These are phyloP conservation scores for Ceratocystis destructans DNA, from an alignment of 2,329 filamentous ascomycete genomes.

Conservation along the genomic window DNA sequence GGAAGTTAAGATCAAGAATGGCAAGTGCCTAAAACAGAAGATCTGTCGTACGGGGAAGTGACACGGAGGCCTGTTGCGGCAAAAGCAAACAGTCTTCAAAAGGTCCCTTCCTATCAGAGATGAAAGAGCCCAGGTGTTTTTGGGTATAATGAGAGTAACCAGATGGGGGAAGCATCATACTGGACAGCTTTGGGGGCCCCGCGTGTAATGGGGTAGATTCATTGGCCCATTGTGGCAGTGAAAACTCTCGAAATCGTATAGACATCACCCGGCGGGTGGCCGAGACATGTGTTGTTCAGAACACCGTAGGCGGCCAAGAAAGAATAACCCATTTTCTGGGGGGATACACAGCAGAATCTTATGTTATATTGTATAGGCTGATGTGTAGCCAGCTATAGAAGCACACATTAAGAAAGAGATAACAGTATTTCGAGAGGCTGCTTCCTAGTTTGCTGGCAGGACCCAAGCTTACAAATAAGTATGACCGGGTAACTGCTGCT, in stretches of 20 bases:
- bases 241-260: not conserved
- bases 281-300: not conserved
- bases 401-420: not conserved
- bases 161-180: not conserved
- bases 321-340: no score
- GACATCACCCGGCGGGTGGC: not conserved
- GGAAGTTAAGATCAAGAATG: not conserved
- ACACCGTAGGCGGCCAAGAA: no score
- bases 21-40: not conserved
- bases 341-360: no score
- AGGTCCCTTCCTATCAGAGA: not conserved
- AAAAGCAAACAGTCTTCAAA: constrained; percentile 4
- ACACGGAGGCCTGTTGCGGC: not conserved
- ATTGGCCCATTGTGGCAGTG: not conserved
- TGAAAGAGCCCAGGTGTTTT: not conserved
- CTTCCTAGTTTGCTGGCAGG: not conserved
- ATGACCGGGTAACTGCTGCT: not conserved
- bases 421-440: not conserved
- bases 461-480: not conserved
- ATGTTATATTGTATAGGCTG: no score
- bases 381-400: not conserved
- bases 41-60: not conserved
- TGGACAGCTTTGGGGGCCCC: no score
- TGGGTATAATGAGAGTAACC: not conserved
- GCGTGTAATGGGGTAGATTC: not conserved